Evolutionary conservation across 179 eudicot genomes (phyloP), one percentile per base, ranked within the genome.

Genomic region (Silene noctiflora): DNA sequence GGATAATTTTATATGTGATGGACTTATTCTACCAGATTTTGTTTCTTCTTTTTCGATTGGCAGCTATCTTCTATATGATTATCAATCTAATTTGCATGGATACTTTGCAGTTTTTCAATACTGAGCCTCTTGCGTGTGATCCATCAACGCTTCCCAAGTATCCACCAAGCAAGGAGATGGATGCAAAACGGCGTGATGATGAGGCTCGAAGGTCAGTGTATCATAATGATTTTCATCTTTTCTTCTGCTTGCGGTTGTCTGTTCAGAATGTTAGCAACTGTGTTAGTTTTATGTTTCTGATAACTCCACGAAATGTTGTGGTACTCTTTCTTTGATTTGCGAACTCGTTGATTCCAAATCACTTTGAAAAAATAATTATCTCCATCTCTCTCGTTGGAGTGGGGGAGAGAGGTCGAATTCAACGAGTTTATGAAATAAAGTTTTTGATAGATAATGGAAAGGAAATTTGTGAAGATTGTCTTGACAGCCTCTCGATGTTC

Each of bases 141-240:
- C 96, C 96, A 74, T 89, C 96, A 25, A 89, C 86, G 48, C 92
- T 91, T 73, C 96, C 96, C 25, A 83, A 88, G 72, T 91, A 91
- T 77, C 96, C 96, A 70, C 96, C 96, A 29, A 89, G 83, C 81
- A 91, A 91, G 80, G 96, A 91, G 84, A 89, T 91, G 77, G 96
- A 91, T 86, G 96, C 94, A 51, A 91, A 91, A 81, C 87, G 91
- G 16, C 96, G 94, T 56, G 96, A 91, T 77, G 92, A 91, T 48
- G 96, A 91, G 80, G 91, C 94, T 46, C 88, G 96, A 74, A 90
- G 91, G 96, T 87, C 48, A 80, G 85, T 56, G 35, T 12, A 48
- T 62, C 12, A 71, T 46, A 55, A 67, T 60, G 3, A 27, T 74
- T 20, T 20, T 56, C 20, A 17, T 60, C 6, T 24, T 64, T 31